Evolutionary conservation across 2,329 filamentous ascomycete genomes (phyloP).

Genomic region (Elsinoe arachidis): DNA sequence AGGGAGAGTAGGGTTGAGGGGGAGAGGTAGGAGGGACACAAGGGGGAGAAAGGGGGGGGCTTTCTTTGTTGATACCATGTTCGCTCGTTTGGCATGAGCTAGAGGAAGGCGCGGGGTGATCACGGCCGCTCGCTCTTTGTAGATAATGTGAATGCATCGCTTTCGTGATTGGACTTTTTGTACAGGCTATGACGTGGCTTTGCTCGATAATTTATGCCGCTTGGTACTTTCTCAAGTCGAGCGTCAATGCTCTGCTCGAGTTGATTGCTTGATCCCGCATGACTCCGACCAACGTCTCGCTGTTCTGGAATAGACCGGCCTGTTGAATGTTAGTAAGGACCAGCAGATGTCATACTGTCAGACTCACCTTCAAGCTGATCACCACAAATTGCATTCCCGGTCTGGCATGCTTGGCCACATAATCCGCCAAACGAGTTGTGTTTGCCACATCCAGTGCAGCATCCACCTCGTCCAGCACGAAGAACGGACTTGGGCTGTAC

Average conservation of each 20-base stretch:
- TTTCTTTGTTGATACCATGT: not conserved
- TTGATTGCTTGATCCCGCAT: constrained; percentile 93
- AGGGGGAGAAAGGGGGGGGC: not conserved
- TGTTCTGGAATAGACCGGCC: constrained; percentile 90
- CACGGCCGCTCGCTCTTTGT: constrained; percentile 1
- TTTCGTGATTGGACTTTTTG: not conserved
- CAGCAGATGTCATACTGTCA: not conserved
- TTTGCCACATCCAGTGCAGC: constrained; percentile 98
- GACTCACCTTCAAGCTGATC: constrained; percentile 67
- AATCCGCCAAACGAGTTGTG: constrained; percentile 90
- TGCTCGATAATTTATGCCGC: constrained; percentile 16
- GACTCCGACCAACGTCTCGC: constrained; percentile 88
- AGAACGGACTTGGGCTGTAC: constrained; percentile 92
- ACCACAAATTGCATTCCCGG: constrained; percentile 99
- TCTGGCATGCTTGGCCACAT: constrained; percentile 85
- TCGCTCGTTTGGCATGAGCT: not conserved
- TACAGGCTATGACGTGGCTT: not conserved
- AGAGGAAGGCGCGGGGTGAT: not conserved
- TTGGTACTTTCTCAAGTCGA: constrained; percentile 66
- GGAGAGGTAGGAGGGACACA: not conserved
- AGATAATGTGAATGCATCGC: not conserved
- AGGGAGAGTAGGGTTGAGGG: not conserved
- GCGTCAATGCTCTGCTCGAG: constrained; percentile 78
- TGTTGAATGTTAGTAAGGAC: constrained; percentile 9
- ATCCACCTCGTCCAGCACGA: constrained; percentile 96